Base-by-base conservation (phyloP, 2,329 filamentous ascomycete species). In the Pestalotiopsis sp. region DNA sequence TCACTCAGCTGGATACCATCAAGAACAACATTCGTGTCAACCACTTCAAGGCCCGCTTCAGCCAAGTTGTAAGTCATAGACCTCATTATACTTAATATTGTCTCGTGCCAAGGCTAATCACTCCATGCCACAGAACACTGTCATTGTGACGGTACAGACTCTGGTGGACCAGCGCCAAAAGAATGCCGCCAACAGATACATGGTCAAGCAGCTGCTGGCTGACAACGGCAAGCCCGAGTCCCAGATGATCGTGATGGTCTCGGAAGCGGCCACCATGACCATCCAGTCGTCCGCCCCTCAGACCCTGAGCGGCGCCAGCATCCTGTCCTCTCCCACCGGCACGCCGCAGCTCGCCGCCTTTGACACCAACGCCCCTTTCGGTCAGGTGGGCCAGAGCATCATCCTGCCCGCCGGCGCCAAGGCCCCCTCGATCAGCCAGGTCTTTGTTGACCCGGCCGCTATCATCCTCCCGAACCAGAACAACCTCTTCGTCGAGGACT, bases 21-120 rank as follows among this genome's bases (percentile, higher is more conserved):
- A 81, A 81, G 76, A 78, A 81, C 68, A 81, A 81, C 70, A 81
- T 81, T 69, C 78, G 80, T 10, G 66, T 81, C 58, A 82, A 81
- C 71, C 77, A 78, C 68, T 80, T 82, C 72, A 75, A 75, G 69
- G 72, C 77, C 9, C 75, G 76, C 20, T 81, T 80, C 66, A 69
- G 71, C 9, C 75, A 79, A 72, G 79, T 79, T 4, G 78, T 80
- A 70, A 72, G 78, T 74, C 5, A 7, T 59, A 7, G 38, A 44
- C 30, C 57, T 5, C 11, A 52, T 64, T 69, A 67, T 68, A 35
- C 11, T 30, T 6, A n/a, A 6, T 3, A 22, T 17, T 11, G 3
- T 17, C 4, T 39, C 14, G 35, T 55, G 5, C 24, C 10, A 22
- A 64, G 17, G 60, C 48, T 61, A 70, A 59, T 48, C 26, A 24